Evolutionary conservation across 441 rosid species (phyloP), one percentile per base, ranked within the genome.

Genomic region (Syzygium malaccense): DNA sequence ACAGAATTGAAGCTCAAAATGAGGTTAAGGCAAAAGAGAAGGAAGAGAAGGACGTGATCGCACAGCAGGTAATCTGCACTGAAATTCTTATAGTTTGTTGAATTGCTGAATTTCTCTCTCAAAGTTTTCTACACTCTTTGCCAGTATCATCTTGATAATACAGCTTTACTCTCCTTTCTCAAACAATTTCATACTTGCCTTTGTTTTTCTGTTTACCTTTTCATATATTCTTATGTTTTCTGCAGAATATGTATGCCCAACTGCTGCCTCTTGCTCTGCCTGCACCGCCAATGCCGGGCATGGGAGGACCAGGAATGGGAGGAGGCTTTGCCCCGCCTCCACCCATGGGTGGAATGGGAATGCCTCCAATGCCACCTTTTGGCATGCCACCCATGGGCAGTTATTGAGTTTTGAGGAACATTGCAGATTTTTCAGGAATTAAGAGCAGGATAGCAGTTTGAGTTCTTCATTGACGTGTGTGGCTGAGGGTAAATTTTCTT

Each of bases 201-300:
- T 55, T 85, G 60, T 79, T 79, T 60, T 60, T 71, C 80, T 37
- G 80, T 83, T 83, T 88, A 33, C 62, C 32, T n/a, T 54, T 33
- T 12, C 23, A 66, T 48, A 4, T 23, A 54, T 37, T 86, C 60
- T 57, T 85, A 15, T 62, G 54, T n/a, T 86, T 9, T 91, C 88
- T 91, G 91, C 96, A 98, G 99, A 98, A 97, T 91, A 98, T 98
- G 99, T 97, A 98, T 86, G 99, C 99, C 14, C 99, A 98, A 89
- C 91, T 98, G 89, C 91, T 98, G 90, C 99, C 99, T 71, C 96
- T 98, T 48, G 99, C 99, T 55, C 90, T 98, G 91, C 99, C 99
- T 4, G 99, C 99, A 7, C 99, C 99, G 20, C 99, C 99, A 48
- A 95, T 98, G 97, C 98, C 99, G 3, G 99, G 99, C 17, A 97